These are phyloP conservation scores for Aspergillus carlsbadensis DNA, from an alignment of 495 filamentous ascomycete species.

Conservation along the genomic window DNA sequence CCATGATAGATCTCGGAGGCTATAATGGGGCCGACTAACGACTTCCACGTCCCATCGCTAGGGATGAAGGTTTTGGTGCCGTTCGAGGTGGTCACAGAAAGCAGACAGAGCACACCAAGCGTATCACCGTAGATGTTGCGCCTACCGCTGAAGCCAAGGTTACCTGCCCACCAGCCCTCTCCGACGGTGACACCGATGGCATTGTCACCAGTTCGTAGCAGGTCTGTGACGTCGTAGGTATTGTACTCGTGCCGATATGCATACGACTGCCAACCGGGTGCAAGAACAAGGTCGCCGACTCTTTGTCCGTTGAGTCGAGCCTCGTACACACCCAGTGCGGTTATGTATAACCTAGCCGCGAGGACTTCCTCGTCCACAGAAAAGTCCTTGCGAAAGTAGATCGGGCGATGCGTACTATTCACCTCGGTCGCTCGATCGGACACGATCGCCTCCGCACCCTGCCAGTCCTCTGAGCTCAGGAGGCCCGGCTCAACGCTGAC, in stretches of 20 bases:
- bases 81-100: slow-evolving; percentile 41
- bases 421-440: not conserved
- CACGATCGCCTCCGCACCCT: slow-evolving; percentile 11
- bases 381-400: slow-evolving; percentile 5
- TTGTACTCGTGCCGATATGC: slow-evolving; percentile 45
- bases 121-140: slow-evolving; percentile 41
- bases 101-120: slow-evolving; percentile 38
- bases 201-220: slow-evolving; percentile 35
- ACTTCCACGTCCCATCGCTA: slow-evolving; percentile 23
- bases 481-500: slow-evolving; percentile 15
- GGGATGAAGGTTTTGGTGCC: slow-evolving; percentile 32
- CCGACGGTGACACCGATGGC: slow-evolving; percentile 45
- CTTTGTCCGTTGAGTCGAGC: slow-evolving; percentile 1
- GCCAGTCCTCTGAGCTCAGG: slow-evolving; percentile 7
- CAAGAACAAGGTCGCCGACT: slow-evolving; percentile 6
- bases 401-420: slow-evolving; percentile 1
- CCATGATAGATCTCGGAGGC: slow-evolving; percentile 53
- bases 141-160: slow-evolving; percentile 29
- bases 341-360: not conserved
- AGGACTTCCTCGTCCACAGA: not conserved
- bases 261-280: slow-evolving; percentile 51
- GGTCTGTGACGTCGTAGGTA: slow-evolving; percentile 46
- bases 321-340: slow-evolving; percentile 1
- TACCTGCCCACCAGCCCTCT: slow-evolving; percentile 53
- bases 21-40: slow-evolving; percentile 27